Conservation (phyloP, 768 basidiomycete species). For the Floccularia luteovirens region DNA sequence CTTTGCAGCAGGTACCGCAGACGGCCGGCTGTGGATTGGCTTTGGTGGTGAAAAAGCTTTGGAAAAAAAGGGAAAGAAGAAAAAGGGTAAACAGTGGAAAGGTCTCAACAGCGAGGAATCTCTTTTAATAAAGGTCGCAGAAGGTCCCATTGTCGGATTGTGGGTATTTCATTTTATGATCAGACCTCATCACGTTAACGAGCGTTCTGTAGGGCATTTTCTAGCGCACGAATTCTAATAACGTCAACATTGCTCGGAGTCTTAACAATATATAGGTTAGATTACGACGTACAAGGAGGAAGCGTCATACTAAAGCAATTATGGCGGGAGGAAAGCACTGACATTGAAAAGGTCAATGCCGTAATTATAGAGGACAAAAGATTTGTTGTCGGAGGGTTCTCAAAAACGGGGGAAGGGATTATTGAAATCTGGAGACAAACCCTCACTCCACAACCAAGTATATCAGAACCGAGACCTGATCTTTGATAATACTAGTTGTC, state of each 20-base stretch:
- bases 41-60: slow-evolving; percentile 53
- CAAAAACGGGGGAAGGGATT: slow-evolving; percentile 46
- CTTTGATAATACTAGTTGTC: slow-evolving; percentile 1
- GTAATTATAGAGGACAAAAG: slow-evolving; percentile 38
- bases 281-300: slow-evolving; percentile 26
- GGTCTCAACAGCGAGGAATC: slow-evolving; percentile 48
- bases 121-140: slow-evolving; percentile 42
- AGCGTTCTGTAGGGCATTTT: slow-evolving; percentile 36
- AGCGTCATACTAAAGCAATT: slow-evolving; percentile 30
- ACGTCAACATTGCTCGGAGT: slow-evolving; percentile 58
- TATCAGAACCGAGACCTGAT: background rate
- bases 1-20: slow-evolving; percentile 67
- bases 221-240: slow-evolving; percentile 33
- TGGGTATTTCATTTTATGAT: slow-evolving; percentile 21
- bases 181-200: background rate
- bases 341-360: slow-evolving; percentile 59
- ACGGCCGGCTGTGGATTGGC: slow-evolving; percentile 67
- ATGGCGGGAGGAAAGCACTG: slow-evolving; percentile 37
- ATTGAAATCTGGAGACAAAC: slow-evolving; percentile 54
- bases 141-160: slow-evolving; percentile 72
- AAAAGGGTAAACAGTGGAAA: slow-evolving; percentile 69
- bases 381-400: slow-evolving; percentile 58
- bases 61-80: slow-evolving; percentile 35
- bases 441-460: slow-evolving; percentile 2
- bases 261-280: slow-evolving; percentile 41